Percentiles rank a stretch among this genome's conserved stretches.
phyloP scores from a whole-genome alignment of 305 asterid genomes.

The Solanum aculeatissimum region DNA sequence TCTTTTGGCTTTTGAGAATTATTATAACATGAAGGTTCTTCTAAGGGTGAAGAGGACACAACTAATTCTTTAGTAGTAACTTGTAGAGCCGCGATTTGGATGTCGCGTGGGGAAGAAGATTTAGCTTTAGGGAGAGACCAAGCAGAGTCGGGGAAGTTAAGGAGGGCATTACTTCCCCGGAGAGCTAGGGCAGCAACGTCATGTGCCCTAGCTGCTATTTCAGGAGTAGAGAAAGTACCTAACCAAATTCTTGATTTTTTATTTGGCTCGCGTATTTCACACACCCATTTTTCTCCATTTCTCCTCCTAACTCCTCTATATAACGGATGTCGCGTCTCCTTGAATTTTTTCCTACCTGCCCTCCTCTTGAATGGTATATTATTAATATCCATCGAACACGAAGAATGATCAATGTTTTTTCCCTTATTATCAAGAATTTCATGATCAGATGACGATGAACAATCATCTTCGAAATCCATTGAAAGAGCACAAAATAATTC shows the following conservation, averaged over 20 bases:
- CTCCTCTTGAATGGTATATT: slow-evolving; percentile 15
- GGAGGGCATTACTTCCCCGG: slow-evolving; percentile 21
- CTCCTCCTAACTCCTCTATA: slow-evolving; percentile 37
- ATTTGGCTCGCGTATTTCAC: slow-evolving; percentile 34
- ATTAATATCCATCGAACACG: neutral
- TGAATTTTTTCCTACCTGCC: slow-evolving; percentile 23
- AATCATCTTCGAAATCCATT: neutral
- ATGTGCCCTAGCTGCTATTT: slow-evolving; percentile 40
- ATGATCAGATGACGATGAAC: neutral
- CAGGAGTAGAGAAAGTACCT: slow-evolving; percentile 35
- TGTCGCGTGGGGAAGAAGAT: slow-evolving; percentile 27
- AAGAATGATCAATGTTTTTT: neutral
- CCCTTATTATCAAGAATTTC: neutral
- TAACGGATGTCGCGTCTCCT: slow-evolving; percentile 40
- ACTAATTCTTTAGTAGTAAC: slow-evolving; percentile 11
- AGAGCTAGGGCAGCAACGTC: slow-evolving; percentile 36
- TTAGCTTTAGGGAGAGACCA: slow-evolving; percentile 18
- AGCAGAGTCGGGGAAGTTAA: slow-evolving; percentile 27
- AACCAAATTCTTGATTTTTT: slow-evolving; percentile 42
- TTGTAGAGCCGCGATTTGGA: slow-evolving; percentile 17
- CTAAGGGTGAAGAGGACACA: neutral
- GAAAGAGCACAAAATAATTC: neutral
- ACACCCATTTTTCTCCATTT: slow-evolving; percentile 32
- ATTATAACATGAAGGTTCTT: neutral
- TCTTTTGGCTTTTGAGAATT: neutral